These are phyloP conservation scores for Pugionium dolabratum DNA, from an alignment of 345 rosid genomes.

Conservation along the genomic window DNA sequence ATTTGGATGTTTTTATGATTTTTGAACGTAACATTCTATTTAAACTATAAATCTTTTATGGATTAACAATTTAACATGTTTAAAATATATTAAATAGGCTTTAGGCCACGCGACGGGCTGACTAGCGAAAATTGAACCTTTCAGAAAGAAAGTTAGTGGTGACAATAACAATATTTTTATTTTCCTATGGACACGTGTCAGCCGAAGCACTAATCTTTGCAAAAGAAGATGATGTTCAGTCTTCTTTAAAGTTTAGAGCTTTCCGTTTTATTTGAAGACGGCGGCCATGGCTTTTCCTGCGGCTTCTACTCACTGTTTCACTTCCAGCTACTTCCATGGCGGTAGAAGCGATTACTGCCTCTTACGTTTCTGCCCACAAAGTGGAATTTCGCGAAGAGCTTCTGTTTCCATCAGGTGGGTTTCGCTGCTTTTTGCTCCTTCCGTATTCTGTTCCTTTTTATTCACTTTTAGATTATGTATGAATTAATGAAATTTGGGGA, in stretches of 20 bases:
- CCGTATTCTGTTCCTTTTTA: background rate
- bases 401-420: conserved; percentile 39
- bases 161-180: too few species aligned
- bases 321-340: conserved; percentile 24
- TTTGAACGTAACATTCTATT: too few species aligned
- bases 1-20: too few species aligned
- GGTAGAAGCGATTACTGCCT: conserved; percentile 20
- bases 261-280: conserved; percentile 13
- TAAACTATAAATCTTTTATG: too few species aligned
- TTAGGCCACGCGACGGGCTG: too few species aligned
- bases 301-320: conserved; percentile 12
- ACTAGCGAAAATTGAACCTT: too few species aligned
- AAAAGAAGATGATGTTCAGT: background rate
- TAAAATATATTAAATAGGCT: too few species aligned
- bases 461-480: background rate
- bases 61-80: too few species aligned
- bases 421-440: background rate
- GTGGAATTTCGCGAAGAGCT: conserved; percentile 11
- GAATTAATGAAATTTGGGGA: conserved; percentile 4
- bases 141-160: too few species aligned
- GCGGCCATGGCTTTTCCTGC: conserved; percentile 29
- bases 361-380: conserved; percentile 30
- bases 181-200: conserved; percentile 23
- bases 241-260: background rate
- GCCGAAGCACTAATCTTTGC: background rate